Conservation (phyloP, 129 eudicot genomes). For the Artemisia argyi region DNA sequence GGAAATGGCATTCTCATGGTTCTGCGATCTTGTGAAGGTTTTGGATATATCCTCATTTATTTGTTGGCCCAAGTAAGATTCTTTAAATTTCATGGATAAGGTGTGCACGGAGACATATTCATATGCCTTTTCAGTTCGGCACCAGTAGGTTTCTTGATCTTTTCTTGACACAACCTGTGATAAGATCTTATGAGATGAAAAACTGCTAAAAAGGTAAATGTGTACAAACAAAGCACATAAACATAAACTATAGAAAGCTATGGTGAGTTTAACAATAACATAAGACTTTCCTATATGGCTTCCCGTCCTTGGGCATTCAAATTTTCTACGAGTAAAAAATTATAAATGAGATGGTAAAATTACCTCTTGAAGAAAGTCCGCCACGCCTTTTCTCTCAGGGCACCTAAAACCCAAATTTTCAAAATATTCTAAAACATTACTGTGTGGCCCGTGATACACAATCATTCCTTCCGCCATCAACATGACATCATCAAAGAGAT, state of each 20-base stretch:
- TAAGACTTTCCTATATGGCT: too few relatives aligned
- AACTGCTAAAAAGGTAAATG: too few relatives aligned
- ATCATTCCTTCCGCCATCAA: constrained; percentile 85
- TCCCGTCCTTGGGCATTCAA: too few relatives aligned
- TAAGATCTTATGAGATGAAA: background rate
- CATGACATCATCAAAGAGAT: constrained; percentile 82
- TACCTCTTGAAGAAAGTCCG: constrained; percentile 93
- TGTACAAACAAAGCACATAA: background rate
- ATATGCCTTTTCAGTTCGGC: constrained; percentile 28
- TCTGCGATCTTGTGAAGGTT: constrained; percentile 30
- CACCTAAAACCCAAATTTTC: constrained; percentile 67
- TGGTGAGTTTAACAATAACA: too few relatives aligned
- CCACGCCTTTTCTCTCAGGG: constrained; percentile 82
- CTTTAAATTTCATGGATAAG: constrained; percentile 47
- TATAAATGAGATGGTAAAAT: too few relatives aligned
- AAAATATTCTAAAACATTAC: constrained; percentile 58
- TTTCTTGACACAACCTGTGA: constrained; percentile 48
- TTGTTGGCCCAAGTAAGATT: constrained; percentile 38
- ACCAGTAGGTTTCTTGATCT: constrained; percentile 57
- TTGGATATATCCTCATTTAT: constrained; percentile 34
- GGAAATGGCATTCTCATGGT: constrained; percentile 41
- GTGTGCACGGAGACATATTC: constrained; percentile 36
- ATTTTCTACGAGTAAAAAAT: too few relatives aligned
- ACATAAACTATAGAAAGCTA: background rate
- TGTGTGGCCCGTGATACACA: constrained; percentile 70